Conservation (phyloP, 345 rosid genomes). For the Barbarea vulgaris region DNA sequence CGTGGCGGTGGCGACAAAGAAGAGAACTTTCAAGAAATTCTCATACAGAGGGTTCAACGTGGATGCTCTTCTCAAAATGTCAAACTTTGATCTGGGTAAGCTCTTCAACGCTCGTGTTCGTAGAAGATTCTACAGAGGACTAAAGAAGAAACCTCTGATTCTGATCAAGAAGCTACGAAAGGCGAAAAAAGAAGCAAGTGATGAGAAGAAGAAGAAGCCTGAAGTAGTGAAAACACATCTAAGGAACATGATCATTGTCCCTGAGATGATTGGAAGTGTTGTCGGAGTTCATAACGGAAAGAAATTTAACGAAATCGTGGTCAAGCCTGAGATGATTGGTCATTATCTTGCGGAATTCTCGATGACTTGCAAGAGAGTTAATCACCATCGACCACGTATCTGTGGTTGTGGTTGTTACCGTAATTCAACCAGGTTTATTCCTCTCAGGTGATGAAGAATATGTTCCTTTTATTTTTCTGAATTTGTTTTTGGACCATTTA, state of each 20-base stretch:
- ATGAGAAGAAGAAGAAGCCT: constrained; percentile 69
- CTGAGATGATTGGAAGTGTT: constrained; percentile 50
- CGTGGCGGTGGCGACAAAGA: constrained; percentile 52
- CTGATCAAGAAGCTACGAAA: constrained; percentile 64
- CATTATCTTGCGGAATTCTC: constrained; percentile 66
- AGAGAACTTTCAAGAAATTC: constrained; percentile 81
- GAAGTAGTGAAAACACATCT: constrained; percentile 68
- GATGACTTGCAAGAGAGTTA: constrained; percentile 59
- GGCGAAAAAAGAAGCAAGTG: constrained; percentile 60
- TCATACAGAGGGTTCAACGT: constrained; percentile 79
- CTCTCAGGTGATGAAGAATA: constrained; percentile 51
- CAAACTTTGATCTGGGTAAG: constrained; percentile 64
- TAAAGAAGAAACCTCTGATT: constrained; percentile 60
- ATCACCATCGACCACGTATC: constrained; percentile 57
- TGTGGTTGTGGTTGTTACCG: constrained; percentile 68
- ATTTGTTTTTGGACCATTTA: neutral
- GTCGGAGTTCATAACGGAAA: constrained; percentile 59
- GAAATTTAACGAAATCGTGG: constrained; percentile 67
- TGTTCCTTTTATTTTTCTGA: neutral
- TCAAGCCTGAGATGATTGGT: constrained; percentile 77
- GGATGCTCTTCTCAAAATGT: constrained; percentile 70
- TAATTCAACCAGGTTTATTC: constrained; percentile 75
- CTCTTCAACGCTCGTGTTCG: constrained; percentile 71
- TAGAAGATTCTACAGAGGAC: constrained; percentile 71
- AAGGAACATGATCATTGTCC: constrained; percentile 75